These are phyloP conservation scores for Didymella keratinophila DNA, from an alignment of 2,329 filamentous ascomycete genomes.

Conservation along the genomic window DNA sequence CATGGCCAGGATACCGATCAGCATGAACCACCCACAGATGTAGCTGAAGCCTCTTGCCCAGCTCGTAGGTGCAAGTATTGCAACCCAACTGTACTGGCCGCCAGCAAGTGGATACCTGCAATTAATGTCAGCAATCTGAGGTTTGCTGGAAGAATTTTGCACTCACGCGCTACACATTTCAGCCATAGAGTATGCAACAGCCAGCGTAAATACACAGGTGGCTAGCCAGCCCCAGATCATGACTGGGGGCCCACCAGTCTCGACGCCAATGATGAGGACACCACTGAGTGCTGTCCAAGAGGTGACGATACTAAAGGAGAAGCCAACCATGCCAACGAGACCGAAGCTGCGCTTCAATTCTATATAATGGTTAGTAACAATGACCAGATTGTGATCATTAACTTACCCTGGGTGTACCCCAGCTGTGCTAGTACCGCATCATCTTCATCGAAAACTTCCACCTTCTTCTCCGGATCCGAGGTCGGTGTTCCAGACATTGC, in stretches of 20 bases:
- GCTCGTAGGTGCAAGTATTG: conserved; percentile 60
- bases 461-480: conserved; percentile 34
- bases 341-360: conserved; percentile 61
- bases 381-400: background rate
- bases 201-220: conserved; percentile 60
- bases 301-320: conserved; percentile 66
- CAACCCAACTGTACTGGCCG: conserved; percentile 67
- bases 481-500: conserved; percentile 22
- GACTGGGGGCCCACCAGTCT: conserved; percentile 64
- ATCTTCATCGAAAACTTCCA: conserved; percentile 40
- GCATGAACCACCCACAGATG: conserved; percentile 51
- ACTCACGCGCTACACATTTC: conserved; percentile 61
- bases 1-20: conserved; percentile 58
- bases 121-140: conserved; percentile 8
- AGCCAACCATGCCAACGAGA: conserved; percentile 62
- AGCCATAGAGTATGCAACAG: conserved; percentile 66
- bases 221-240: conserved; percentile 67
- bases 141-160: background rate
- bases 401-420: conserved; percentile 52
- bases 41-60: conserved; percentile 49
- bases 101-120: conserved; percentile 61
- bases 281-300: conserved; percentile 66
- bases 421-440: conserved; percentile 52
- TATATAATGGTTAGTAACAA: conserved; percentile 31
- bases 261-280: conserved; percentile 64